phyloP scores from a whole-genome alignment of 176 grass and related monocot species.

The Themeda triandra region DNA sequence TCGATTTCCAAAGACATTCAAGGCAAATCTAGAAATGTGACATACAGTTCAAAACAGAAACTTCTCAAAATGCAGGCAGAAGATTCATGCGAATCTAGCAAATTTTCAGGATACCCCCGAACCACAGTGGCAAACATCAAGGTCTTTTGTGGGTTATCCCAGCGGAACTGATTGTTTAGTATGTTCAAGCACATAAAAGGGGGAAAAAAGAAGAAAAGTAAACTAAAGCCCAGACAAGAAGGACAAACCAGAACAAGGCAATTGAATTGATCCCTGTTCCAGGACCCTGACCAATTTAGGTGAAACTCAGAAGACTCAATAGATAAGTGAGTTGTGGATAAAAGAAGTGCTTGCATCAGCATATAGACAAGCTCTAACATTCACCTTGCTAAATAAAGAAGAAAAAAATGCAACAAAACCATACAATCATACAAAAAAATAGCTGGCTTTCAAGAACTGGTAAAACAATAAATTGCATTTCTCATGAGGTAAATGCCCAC shows the following conservation, averaged over 20 bases:
- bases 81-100: slow-evolving; percentile 8
- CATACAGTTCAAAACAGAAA: neutral
- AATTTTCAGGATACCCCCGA: slow-evolving; percentile 12
- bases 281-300: slow-evolving; percentile 8
- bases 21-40: neutral
- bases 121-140: neutral
- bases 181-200: neutral
- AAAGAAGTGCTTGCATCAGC: neutral
- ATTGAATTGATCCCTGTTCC: neutral
- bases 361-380: slow-evolving; percentile 6
- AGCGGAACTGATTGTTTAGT: neutral
- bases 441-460: neutral
- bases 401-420: neutral
- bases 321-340: neutral
- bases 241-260: neutral
- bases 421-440: neutral
- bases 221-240: neutral
- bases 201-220: neutral
- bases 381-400: neutral
- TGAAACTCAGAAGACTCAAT: slow-evolving; percentile 1
- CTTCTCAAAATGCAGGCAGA: neutral
- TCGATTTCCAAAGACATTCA: neutral
- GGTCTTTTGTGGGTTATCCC: neutral
- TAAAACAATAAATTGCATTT: neutral
- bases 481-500: neutral